phyloP scores from a whole-genome alignment of 129 eudicot species.

The Flaveria bidentis region DNA sequence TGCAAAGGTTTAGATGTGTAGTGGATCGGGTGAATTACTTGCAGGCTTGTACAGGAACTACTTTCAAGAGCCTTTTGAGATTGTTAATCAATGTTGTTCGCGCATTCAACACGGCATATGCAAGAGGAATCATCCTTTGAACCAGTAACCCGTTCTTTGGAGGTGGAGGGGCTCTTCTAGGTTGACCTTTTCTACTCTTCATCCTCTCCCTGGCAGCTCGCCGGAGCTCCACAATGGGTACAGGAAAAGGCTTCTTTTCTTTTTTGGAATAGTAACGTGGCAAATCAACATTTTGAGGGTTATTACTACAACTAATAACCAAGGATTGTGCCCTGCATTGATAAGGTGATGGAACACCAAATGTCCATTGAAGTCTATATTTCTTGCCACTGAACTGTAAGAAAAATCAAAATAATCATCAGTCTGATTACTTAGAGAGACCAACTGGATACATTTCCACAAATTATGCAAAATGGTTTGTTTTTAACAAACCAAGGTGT shows the following conservation, averaged over 20 bases:
- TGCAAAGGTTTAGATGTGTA: conserved; percentile 10
- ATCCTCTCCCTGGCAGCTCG: conserved; percentile 90
- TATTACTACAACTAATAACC: conserved; percentile 53
- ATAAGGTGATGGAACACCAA: conserved; percentile 24
- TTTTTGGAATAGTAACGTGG: conserved; percentile 76
- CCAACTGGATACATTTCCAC: background rate
- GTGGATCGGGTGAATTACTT: conserved; percentile 55
- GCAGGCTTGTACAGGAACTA: conserved; percentile 84
- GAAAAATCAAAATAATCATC: background rate
- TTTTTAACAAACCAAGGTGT: background rate
- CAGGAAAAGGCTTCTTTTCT: conserved; percentile 90
- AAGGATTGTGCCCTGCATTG: conserved; percentile 25
- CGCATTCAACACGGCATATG: conserved; percentile 75
- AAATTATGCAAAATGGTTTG: conserved; percentile 2
- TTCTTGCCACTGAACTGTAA: conserved; percentile 51
- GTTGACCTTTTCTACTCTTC: conserved; percentile 65
- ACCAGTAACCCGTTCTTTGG: conserved; percentile 84
- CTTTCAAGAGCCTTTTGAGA: conserved; percentile 75
- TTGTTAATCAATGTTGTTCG: conserved; percentile 73
- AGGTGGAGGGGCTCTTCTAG: conserved; percentile 64
- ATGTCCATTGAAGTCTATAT: conserved; percentile 33
- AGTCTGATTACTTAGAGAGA: background rate
- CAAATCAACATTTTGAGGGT: conserved; percentile 93
- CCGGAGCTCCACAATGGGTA: conserved; percentile 86
- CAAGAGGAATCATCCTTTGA: conserved; percentile 71